Percentiles rank a stretch among this genome's conserved stretches.
Evolutionary conservation across 257 asterid genomes (phyloP).

Genomic region (Marsdenia floribunda): DNA sequence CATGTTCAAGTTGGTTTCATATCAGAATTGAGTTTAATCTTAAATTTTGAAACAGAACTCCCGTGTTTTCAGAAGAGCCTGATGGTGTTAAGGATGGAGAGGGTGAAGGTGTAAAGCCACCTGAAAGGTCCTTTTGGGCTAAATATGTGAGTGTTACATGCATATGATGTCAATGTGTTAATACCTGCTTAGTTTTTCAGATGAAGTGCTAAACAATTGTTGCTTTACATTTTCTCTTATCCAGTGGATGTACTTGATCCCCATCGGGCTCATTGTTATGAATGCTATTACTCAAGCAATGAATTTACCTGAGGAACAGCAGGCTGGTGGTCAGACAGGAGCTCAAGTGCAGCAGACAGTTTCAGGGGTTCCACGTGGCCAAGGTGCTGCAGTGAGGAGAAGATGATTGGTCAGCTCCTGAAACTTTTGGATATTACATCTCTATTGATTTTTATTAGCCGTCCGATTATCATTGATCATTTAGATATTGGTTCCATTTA

Average conservation of each 20-base stretch:
- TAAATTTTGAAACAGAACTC: slow-evolving; percentile 55
- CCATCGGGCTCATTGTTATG: slow-evolving; percentile 87
- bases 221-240: slow-evolving; percentile 12
- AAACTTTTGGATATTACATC: neutral
- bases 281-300: slow-evolving; percentile 94
- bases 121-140: slow-evolving; percentile 96
- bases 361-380: slow-evolving; percentile 53
- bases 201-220: neutral
- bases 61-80: slow-evolving; percentile 65
- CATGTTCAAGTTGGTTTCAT: neutral
- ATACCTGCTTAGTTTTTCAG: neutral
- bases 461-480: neutral
- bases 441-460: neutral
- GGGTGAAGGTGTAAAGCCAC: slow-evolving; percentile 66
- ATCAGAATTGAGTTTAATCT: slow-evolving; percentile 8
- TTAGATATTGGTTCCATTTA: neutral
- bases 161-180: slow-evolving; percentile 3
- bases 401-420: slow-evolving; percentile 38
- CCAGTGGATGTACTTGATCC: slow-evolving; percentile 99
- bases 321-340: slow-evolving; percentile 61
- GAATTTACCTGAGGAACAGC: slow-evolving; percentile 89
- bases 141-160: slow-evolving; percentile 66
- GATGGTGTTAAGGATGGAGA: slow-evolving; percentile 55
- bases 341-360: slow-evolving; percentile 48
- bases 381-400: slow-evolving; percentile 69